Base-by-base conservation (phyloP, 352 stramenopile genomes). In the Globisporangium nagaii region DNA sequence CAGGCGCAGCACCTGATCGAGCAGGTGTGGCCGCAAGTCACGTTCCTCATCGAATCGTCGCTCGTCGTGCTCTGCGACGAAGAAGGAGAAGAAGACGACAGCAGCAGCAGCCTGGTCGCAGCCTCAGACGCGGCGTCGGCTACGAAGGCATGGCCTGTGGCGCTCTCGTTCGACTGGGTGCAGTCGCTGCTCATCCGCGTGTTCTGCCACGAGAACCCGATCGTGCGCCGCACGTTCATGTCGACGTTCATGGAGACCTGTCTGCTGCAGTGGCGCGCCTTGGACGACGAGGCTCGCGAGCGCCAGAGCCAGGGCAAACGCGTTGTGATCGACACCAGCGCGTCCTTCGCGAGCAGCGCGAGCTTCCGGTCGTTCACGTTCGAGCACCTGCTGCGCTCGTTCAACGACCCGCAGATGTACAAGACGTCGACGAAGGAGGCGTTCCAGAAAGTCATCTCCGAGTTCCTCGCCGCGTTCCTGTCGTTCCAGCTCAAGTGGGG, bases 1-100 rank as follows among this genome's bases (percentile, higher is more conserved):
- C 81, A 93, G 34, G 79, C 92, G 46, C 81, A 83, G 51, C 84
- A 93, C 44, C 39, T 93, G 22, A 72, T 93, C 53, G 84, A 92
- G 51, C 81, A 93, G 48, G 84, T 92, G 19, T 93, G 84, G 84
- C 71, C 81, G 10, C 82, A 91, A 22, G 73, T 93, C 22, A 71
- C 71, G 12, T 48, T 61, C 7, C 40, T 93, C 17, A 63, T 93
- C 22, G 48, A 71, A 19, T 63, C 47, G 7, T 69, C 70, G 24
- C 63, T 86, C 17, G 46, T 84, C 17, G 56, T 71, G 4, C 30
- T 55, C 8, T 17, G 13, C 15, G 46, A 1, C 12, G 24, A 43
- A 2, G 12, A 36, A n/a, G 19, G 9, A 1, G 22, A 31, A n/a
- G n/a, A n/a, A n/a, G n/a, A n/a, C 19, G 17, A 4, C 37, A 28